phyloP scores from a whole-genome alignment of 306 rosid species.

The Vachellia pachyceras region DNA sequence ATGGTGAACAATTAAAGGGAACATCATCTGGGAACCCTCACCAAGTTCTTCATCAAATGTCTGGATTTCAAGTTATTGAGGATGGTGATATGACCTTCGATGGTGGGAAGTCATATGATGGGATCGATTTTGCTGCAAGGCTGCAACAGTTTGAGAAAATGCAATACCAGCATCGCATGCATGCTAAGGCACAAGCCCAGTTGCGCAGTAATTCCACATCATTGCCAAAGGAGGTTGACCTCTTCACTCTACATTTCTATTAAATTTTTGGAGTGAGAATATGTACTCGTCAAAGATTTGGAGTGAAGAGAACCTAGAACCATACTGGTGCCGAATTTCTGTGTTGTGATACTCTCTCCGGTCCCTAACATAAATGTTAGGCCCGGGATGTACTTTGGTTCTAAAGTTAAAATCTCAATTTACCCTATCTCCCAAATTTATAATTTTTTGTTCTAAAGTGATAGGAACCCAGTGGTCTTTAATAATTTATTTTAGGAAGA shows the following conservation, averaged over 20 bases:
- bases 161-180: slow-evolving; percentile 78
- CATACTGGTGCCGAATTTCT: not conserved
- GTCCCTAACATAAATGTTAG: no score
- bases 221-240: slow-evolving; percentile 53
- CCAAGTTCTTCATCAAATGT: slow-evolving; percentile 62
- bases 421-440: no score
- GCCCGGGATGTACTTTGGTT: no score
- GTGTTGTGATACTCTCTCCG: not conserved
- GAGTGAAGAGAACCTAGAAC: not conserved
- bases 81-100: slow-evolving; percentile 66
- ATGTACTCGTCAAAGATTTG: not conserved
- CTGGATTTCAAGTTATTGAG: slow-evolving; percentile 59
- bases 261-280: not conserved
- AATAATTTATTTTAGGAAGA: no score
- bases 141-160: slow-evolving; percentile 84
- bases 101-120: slow-evolving; percentile 57
- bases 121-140: slow-evolving; percentile 71
- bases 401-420: no score
- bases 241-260: slow-evolving; percentile 1
- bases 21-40: slow-evolving; percentile 66
- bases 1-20: slow-evolving; percentile 61
- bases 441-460: no score
- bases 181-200: slow-evolving; percentile 54
- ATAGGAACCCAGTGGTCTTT: no score
- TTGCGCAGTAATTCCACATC: slow-evolving; percentile 41